phyloP scores from a whole-genome alignment of 495 filamentous ascomycete genomes.

The Penicillium turbatum region DNA sequence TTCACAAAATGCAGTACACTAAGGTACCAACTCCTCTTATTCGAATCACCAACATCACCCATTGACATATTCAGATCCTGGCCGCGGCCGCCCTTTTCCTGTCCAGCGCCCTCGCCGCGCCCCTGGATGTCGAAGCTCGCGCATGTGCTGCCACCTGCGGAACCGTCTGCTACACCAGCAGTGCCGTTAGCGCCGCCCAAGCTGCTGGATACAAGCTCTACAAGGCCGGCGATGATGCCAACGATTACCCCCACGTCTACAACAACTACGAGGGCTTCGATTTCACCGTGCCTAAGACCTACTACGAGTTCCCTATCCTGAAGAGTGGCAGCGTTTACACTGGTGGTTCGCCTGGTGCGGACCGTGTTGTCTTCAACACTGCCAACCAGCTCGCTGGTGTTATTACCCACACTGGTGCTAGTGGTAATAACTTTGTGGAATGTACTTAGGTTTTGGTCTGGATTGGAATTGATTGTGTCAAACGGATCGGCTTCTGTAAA shows the following conservation, averaged over 20 bases:
- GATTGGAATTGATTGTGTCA: neutral
- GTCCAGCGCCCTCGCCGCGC: constrained; percentile 41
- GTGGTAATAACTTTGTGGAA: constrained; percentile 59
- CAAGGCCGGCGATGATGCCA: constrained; percentile 41
- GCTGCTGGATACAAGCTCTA: constrained; percentile 48
- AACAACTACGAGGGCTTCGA: constrained; percentile 70
- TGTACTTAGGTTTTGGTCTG: constrained; percentile 35
- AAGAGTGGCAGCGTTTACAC: constrained; percentile 48
- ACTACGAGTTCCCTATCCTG: constrained; percentile 71
- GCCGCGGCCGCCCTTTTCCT: constrained; percentile 26
- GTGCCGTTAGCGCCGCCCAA: constrained; percentile 46
- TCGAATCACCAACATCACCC: neutral
- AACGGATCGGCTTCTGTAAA: neutral
- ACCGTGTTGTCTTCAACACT: constrained; percentile 65
- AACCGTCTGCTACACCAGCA: constrained; percentile 44
- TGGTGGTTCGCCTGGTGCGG: constrained; percentile 63
- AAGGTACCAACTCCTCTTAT: constrained; percentile 16
- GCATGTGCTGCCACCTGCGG: constrained; percentile 51
- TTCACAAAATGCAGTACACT: constrained; percentile 26
- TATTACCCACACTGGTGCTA: constrained; percentile 68
- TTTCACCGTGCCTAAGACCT: constrained; percentile 59
- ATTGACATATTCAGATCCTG: constrained; percentile 19
- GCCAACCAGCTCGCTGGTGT: constrained; percentile 49
- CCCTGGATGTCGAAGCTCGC: constrained; percentile 43
- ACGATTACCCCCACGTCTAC: constrained; percentile 66